These are phyloP conservation scores for Calonectria multiphialidica DNA, from an alignment of 2,329 filamentous ascomycete species.

Conservation along the genomic window DNA sequence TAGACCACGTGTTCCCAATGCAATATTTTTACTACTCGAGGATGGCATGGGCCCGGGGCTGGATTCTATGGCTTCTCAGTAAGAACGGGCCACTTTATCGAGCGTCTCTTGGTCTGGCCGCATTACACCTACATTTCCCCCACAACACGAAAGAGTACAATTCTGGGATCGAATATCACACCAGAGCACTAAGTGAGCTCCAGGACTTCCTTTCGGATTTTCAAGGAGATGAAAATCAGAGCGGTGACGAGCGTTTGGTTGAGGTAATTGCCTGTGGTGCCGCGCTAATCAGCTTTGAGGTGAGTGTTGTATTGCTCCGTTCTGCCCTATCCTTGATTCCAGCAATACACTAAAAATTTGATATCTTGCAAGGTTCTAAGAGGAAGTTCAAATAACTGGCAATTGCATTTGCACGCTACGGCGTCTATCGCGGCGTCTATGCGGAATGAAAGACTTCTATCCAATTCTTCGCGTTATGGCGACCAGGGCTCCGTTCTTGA, in stretches of 20 bases:
- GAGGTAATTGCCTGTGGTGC: constrained; percentile 6
- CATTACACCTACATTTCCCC: not conserved
- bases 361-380: not conserved
- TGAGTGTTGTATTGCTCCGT: not conserved
- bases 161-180: not conserved
- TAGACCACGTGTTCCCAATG: constrained; percentile 10
- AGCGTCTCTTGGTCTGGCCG: not conserved
- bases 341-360: not conserved
- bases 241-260: not conserved
- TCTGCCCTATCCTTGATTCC: not conserved
- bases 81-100: constrained; percentile 10
- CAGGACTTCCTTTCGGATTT: not conserved
- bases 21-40: constrained; percentile 11
- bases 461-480: not conserved
- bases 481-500: not conserved
- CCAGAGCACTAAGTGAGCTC: not conserved
- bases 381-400: constrained; percentile 8
- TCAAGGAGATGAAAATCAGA: not conserved
- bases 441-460: not conserved
- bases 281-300: constrained; percentile 8
- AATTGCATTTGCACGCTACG: not conserved
- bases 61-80: constrained; percentile 5
- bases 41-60: not conserved
- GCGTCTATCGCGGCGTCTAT: not conserved
- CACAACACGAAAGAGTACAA: not conserved